Conservation (phyloP, 768 basidiomycete species). For the Pleurotus salmoneostramineus region DNA sequence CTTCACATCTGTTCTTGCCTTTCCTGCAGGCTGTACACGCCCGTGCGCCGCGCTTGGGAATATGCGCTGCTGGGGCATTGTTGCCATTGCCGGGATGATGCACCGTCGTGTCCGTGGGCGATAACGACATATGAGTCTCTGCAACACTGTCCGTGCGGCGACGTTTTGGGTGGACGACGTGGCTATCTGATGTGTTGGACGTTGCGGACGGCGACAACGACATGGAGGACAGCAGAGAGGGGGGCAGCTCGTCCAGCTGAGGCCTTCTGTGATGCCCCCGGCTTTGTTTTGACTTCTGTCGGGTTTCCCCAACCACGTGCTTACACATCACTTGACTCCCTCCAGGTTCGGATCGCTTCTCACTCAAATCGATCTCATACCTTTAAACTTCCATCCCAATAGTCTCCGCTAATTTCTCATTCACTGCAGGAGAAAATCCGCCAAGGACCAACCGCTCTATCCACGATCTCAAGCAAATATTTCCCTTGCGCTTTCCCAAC, state of each 20-base stretch:
- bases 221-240: conserved; percentile 37
- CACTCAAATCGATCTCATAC: not conserved
- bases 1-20: conserved; percentile 92
- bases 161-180: conserved; percentile 44
- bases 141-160: conserved; percentile 41
- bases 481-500: not conserved
- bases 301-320: conserved; percentile 9
- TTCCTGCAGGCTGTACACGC: conserved; percentile 89
- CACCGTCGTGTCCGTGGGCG: conserved; percentile 27
- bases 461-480: not conserved
- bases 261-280: not conserved
- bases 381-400: not conserved
- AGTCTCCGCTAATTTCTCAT: not conserved
- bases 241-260: conserved; percentile 14
- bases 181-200: conserved; percentile 48
- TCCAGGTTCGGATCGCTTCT: not conserved
- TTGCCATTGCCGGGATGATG: conserved; percentile 9
- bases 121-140: conserved; percentile 29
- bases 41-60: conserved; percentile 85
- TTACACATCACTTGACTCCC: conserved; percentile 13
- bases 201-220: conserved; percentile 64
- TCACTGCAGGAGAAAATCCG: not conserved
- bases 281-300: conserved; percentile 3
- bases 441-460: not conserved
- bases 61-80: conserved; percentile 44